phyloP scores from a whole-genome alignment of 768 basidiomycete species.

The Leccinum variicolor region DNA sequence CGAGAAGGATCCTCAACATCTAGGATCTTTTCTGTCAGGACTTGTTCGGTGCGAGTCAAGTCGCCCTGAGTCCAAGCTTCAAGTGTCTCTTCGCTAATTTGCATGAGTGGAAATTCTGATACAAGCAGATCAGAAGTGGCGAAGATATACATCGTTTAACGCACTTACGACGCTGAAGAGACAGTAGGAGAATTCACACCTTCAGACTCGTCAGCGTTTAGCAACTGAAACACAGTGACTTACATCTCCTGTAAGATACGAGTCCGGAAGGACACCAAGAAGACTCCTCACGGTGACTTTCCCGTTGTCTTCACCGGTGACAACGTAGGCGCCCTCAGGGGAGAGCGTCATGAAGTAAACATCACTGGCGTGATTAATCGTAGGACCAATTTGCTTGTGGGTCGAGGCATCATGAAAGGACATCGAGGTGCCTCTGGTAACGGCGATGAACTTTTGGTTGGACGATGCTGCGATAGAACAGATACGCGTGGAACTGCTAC shows the following conservation, averaged over 20 bases:
- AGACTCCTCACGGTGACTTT: neutral
- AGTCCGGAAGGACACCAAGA: neutral
- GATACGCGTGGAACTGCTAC: too few relatives aligned
- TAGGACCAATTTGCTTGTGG: neutral
- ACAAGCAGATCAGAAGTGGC: neutral
- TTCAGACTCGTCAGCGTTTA: neutral
- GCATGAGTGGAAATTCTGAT: neutral
- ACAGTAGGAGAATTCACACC: fast-evolving
- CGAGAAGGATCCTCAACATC: too few relatives aligned
- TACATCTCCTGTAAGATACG: neutral
- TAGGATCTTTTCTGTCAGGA: neutral
- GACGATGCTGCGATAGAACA: neutral
- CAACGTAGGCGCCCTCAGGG: neutral
- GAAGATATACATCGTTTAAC: fast-evolving
- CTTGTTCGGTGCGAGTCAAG: neutral
- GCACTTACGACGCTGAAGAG: neutral
- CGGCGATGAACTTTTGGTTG: neutral
- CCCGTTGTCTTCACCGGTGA: neutral
- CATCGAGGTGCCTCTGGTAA: neutral
- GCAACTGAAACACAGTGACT: neutral
- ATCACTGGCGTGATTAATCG: neutral
- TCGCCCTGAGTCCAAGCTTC: neutral
- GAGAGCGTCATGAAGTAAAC: neutral
- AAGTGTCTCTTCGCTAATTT: neutral
- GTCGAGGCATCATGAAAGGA: neutral